phyloP scores from a whole-genome alignment of 2,329 filamentous ascomycete species.

The Microsporum canis region DNA sequence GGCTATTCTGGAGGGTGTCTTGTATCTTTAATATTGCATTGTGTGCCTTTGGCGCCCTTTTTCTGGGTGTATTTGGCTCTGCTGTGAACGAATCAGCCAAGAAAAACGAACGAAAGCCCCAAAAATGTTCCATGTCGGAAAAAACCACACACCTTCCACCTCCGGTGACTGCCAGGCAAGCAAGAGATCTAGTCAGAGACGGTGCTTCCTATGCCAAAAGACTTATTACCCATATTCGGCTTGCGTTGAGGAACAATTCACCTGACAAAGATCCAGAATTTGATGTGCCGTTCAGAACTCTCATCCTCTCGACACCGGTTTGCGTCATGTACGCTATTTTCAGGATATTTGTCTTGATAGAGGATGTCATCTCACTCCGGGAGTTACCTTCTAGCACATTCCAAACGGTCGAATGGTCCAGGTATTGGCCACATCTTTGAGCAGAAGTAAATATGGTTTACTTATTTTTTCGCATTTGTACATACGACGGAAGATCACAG shows the following conservation, averaged over 20 bases:
- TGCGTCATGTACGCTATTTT: neutral
- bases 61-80: neutral
- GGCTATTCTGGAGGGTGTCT: neutral
- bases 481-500: no score
- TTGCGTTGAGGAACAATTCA: neutral
- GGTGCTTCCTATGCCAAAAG: neutral
- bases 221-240: neutral
- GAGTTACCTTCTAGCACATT: neutral
- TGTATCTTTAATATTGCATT: neutral
- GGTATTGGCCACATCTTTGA: neutral
- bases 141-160: neutral
- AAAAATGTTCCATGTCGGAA: neutral
- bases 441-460: no score
- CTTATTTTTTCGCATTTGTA: no score
- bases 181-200: neutral
- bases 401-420: neutral
- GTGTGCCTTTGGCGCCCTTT: no score
- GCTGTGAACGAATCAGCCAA: neutral
- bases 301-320: neutral
- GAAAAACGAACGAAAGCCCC: neutral
- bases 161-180: neutral
- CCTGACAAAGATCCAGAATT: neutral
- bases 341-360: neutral
- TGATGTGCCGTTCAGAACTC: neutral
- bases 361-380: neutral